These are phyloP conservation scores for Arthrinium puccinioides DNA, from an alignment of 2,329 filamentous ascomycete genomes.

Conservation along the genomic window DNA sequence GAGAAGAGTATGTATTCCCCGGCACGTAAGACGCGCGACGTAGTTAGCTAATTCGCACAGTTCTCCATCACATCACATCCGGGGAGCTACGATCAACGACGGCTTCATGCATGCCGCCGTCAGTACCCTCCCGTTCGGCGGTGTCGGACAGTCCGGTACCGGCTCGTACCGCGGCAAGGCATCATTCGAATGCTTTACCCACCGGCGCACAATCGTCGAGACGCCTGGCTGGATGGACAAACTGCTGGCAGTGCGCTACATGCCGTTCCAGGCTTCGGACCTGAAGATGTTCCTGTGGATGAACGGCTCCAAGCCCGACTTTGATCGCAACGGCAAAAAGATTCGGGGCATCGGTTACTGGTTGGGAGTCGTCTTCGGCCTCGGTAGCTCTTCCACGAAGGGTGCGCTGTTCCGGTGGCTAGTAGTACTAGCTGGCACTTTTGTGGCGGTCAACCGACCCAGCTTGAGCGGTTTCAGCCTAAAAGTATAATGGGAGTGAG, in stretches of 20 bases:
- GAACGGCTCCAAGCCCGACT: conserved; percentile 44
- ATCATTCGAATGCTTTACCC: conserved; percentile 53
- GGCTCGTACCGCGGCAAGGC: conserved; percentile 73
- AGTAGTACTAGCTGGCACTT: conserved; percentile 29
- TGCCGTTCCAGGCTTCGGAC: conserved; percentile 47
- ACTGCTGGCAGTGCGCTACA: conserved; percentile 60
- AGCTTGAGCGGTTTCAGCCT: conserved; percentile 1
- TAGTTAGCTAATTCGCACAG: too few relatives aligned
- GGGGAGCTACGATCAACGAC: conserved; percentile 63
- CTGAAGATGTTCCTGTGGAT: conserved; percentile 37
- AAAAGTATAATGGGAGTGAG: too few relatives aligned
- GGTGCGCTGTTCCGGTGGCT: conserved; percentile 47
- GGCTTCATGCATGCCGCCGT: conserved; percentile 65
- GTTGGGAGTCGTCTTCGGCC: conserved; percentile 39
- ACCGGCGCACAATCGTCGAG: conserved; percentile 44
- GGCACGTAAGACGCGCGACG: too few relatives aligned
- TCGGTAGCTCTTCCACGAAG: conserved; percentile 42
- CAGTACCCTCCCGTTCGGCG: conserved; percentile 70
- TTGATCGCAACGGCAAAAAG: conserved; percentile 52
- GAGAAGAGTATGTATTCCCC: conserved; percentile 52
- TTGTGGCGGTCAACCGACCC: conserved; percentile 19
- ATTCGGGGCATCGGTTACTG: conserved; percentile 47
- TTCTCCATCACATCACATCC: conserved; percentile 56
- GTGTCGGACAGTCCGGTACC: conserved; percentile 71
- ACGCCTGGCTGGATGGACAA: conserved; percentile 63